These are phyloP conservation scores for Raffaelea arxii DNA, from an alignment of 2,329 filamentous ascomycete genomes.

Conservation along the genomic window DNA sequence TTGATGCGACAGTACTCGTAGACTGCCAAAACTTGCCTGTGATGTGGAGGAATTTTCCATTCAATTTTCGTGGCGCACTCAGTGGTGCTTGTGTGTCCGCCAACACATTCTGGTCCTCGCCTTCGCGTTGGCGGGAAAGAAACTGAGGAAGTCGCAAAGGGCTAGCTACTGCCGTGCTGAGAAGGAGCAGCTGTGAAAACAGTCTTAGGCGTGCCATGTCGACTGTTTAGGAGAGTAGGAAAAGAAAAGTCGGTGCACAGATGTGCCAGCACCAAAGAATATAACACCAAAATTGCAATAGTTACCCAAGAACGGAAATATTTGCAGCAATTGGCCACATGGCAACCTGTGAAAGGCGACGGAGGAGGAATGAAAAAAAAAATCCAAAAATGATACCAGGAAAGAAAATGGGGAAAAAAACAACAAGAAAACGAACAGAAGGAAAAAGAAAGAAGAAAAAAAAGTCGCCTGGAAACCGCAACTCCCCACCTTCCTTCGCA, in stretches of 20 bases:
- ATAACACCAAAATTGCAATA: too few relatives aligned
- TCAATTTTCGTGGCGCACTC: constrained; percentile 36
- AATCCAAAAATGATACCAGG: too few relatives aligned
- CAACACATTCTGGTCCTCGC: constrained; percentile 12
- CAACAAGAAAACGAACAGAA: not conserved
- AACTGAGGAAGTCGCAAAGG: constrained; percentile 11
- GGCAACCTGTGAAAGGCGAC: too few relatives aligned
- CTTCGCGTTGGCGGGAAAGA: constrained; percentile 3
- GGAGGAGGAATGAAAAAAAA: not conserved
- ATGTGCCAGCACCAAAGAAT: too few relatives aligned
- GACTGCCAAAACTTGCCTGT: constrained; percentile 52
- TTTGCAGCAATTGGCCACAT: too few relatives aligned
- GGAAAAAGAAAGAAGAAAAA: not conserved
- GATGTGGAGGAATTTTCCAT: constrained; percentile 77
- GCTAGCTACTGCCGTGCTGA: constrained; percentile 20
- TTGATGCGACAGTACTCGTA: not conserved
- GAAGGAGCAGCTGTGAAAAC: constrained; percentile 14
- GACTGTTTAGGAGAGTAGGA: not conserved
- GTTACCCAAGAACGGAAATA: too few relatives aligned
- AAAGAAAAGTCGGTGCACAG: not conserved
- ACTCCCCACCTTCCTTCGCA: not conserved
- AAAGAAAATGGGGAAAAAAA: not conserved
- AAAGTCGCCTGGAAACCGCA: not conserved
- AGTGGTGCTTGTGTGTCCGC: constrained; percentile 6
- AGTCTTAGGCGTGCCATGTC: not conserved